phyloP scores from a whole-genome alignment of 176 grass and related monocot species.

The Bonia amplexicaulis region DNA sequence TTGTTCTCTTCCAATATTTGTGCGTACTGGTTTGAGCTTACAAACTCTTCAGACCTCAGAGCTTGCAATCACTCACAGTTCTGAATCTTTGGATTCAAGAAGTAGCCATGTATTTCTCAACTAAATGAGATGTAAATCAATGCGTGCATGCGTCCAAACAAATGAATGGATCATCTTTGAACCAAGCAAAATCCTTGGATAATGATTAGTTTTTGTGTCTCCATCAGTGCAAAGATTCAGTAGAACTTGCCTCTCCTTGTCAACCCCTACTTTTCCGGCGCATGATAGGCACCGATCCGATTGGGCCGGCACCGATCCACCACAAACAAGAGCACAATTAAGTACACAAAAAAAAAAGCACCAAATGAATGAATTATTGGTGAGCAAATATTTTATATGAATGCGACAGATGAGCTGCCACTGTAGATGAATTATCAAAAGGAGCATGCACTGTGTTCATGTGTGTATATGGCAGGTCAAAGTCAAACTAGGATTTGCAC shows the following conservation, averaged over 20 bases:
- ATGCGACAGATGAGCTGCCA: slow-evolving; percentile 31
- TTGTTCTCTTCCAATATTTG: background rate
- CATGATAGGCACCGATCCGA: background rate
- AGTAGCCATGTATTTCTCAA: background rate
- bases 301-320: slow-evolving; percentile 7
- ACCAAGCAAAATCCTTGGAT: background rate
- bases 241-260: background rate
- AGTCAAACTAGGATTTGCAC: background rate
- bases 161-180: background rate
- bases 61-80: background rate
- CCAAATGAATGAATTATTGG: background rate
- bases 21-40: background rate
- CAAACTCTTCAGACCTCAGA: background rate
- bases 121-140: background rate
- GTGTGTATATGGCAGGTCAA: background rate
- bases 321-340: background rate
- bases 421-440: background rate
- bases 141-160: background rate
- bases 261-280: slow-evolving; percentile 30
- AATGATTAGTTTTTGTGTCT: background rate
- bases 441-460: background rate
- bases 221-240: slow-evolving; percentile 33
- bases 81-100: background rate
- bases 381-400: slow-evolving; percentile 4
- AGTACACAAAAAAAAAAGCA: background rate